Evolutionary conservation across 177 flowering plant genomes (phyloP).

Genomic region (Vitis hybrid): DNA sequence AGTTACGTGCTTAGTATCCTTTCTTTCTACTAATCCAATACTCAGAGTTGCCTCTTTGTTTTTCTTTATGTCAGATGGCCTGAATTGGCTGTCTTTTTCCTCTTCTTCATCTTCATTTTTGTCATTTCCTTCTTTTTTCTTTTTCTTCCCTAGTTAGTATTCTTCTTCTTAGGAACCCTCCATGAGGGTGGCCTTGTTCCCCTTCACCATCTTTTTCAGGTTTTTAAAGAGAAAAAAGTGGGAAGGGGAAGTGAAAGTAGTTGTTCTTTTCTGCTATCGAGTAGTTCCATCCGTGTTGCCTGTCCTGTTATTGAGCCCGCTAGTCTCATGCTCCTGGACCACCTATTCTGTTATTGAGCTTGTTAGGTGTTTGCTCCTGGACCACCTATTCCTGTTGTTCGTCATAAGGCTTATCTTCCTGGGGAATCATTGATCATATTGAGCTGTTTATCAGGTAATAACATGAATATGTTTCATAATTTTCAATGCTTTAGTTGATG

Average conservation of each 20-base stretch:
- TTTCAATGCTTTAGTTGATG: background rate
- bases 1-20: background rate
- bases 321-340: constrained; percentile 7
- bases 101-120: background rate
- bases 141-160: constrained; percentile 10
- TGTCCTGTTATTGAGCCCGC: constrained; percentile 1
- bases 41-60: constrained; percentile 4
- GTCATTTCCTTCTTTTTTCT: constrained; percentile 2
- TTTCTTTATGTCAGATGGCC: background rate
- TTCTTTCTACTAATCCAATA: constrained; percentile 1
- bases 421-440: constrained; percentile 26
- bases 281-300: constrained; percentile 6
- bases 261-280: constrained; percentile 20
- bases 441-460: constrained; percentile 31
- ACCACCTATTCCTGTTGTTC: background rate
- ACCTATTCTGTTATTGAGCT: constrained; percentile 3
- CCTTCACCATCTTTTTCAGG: constrained; percentile 37
- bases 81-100: constrained; percentile 2
- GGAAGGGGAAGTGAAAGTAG: constrained; percentile 28
- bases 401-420: constrained; percentile 1
- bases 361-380: constrained; percentile 9
- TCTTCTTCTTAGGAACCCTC: constrained; percentile 18
- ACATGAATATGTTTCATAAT: background rate
- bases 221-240: constrained; percentile 52
- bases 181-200: constrained; percentile 22